Evolutionary conservation across 2,329 filamentous ascomycete genomes (phyloP), one percentile per base, ranked within the genome.

Genomic region (Venturia effusa): DNA sequence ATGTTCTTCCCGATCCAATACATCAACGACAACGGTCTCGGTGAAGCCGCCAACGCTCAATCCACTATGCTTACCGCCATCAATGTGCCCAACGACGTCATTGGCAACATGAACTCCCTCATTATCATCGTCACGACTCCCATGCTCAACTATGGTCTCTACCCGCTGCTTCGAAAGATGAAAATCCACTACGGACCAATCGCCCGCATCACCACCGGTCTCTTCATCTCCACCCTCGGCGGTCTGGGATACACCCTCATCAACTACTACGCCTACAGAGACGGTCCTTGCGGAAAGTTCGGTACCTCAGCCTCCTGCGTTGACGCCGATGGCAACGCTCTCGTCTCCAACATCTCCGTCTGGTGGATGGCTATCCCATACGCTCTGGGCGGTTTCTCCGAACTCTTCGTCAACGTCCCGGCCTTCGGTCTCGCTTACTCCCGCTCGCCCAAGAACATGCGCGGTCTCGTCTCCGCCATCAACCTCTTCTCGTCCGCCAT

Each of bases 361-460:
- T 64, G 62, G 62, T 59, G 51, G 55, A 59, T 60, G 62, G 62
- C 55, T 8, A 41, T 61, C n/a, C 51, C 55, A 8, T 64, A 61
- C 41, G 54, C 62, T n/a, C 54, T 64, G 0, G 55, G 62, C 30
- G 62, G 54, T 61, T 24, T 61, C 19, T 59, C 54, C 4, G 62
- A 64, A 39, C 32, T 61, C 43, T 80, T 81, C 68, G 72, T 80
- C 68, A 80, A 80, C 69, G 79, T 81, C 3, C 78, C 79, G 0
- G 80, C 80, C 1, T 82, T 78, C 69, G 80, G 78, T 66, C 78
- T 83, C 65, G 80, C 81, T 0, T 83, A 82, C 70, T 78, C 80
- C 1, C 76, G 79, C 13, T 78, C 80, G 0, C 80, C 80, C 2
- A 71, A 75, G 62, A 81, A 82, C 69, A 82, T 82, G 80, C 74